phyloP scores from a whole-genome alignment of 345 rosid genomes.

The Euphorbia lathyris region DNA sequence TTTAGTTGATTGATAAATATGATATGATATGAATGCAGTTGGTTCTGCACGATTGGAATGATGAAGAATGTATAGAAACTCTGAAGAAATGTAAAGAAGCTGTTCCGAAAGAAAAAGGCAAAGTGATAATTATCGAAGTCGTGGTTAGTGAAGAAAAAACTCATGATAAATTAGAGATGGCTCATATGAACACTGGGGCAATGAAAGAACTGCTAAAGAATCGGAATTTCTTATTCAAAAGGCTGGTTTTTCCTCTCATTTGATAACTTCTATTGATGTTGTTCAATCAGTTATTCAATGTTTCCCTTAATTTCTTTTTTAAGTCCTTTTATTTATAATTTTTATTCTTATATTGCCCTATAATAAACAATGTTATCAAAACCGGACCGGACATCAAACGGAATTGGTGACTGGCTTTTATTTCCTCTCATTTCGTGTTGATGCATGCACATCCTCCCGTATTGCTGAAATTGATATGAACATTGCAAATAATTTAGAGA shows the following conservation, averaged over 20 bases:
- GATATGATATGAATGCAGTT: slow-evolving; percentile 27
- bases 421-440: too few relatives aligned
- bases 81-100: slow-evolving; percentile 67
- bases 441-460: too few relatives aligned
- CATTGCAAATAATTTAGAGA: too few relatives aligned
- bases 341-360: not conserved
- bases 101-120: slow-evolving; percentile 42
- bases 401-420: too few relatives aligned
- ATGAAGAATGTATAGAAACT: slow-evolving; percentile 57
- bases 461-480: too few relatives aligned
- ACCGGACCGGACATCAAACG: too few relatives aligned
- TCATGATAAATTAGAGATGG: slow-evolving; percentile 44
- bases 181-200: slow-evolving; percentile 54
- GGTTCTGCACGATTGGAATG: slow-evolving; percentile 75
- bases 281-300: slow-evolving; percentile 51
- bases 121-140: slow-evolving; percentile 57
- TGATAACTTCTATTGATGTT: slow-evolving; percentile 34
- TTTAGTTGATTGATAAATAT: not conserved
- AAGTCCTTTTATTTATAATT: not conserved
- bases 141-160: slow-evolving; percentile 42
- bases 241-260: slow-evolving; percentile 53
- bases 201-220: slow-evolving; percentile 61
- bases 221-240: slow-evolving; percentile 52
- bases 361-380: not conserved
- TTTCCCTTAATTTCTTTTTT: slow-evolving; percentile 29